Percentiles rank a stretch among this genome's conserved stretches.
phyloP scores from a whole-genome alignment of 2,329 filamentous ascomycete genomes.

The Amauroascus niger region DNA sequence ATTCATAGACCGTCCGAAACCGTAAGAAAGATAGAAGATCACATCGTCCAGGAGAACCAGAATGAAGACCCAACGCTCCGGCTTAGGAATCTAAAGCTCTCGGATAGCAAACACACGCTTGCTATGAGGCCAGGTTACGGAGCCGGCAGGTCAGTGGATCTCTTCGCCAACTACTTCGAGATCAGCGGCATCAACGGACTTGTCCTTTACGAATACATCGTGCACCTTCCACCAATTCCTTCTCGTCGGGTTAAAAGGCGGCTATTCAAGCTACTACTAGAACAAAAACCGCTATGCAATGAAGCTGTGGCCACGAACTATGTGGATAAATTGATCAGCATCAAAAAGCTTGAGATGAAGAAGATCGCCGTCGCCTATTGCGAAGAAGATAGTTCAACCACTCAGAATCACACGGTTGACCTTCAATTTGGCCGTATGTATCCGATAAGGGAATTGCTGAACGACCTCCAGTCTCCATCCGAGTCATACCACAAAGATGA shows the following conservation, averaged over 20 bases:
- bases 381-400: slow-evolving; percentile 24
- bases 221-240: slow-evolving; percentile 25
- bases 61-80: slow-evolving; percentile 7
- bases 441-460: slow-evolving; percentile 34
- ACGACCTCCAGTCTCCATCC: slow-evolving; percentile 34
- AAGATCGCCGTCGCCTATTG: slow-evolving; percentile 27
- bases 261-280: slow-evolving; percentile 40
- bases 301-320: slow-evolving; percentile 33
- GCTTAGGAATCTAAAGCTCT: slow-evolving; percentile 17
- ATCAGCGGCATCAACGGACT: slow-evolving; percentile 27
- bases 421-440: slow-evolving; percentile 24
- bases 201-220: slow-evolving; percentile 34
- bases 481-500: slow-evolving; percentile 30
- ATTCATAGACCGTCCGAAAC: slow-evolving; percentile 3
- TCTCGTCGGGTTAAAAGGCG: slow-evolving; percentile 38
- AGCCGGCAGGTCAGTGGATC: slow-evolving; percentile 20
- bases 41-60: slow-evolving; percentile 1
- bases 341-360: slow-evolving; percentile 19
- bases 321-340: slow-evolving; percentile 31
- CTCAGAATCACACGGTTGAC: slow-evolving; percentile 28
- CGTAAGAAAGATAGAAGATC: slow-evolving; percentile 8
- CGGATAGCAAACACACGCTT: background rate
- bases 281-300: slow-evolving; percentile 22
- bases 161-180: slow-evolving; percentile 35
- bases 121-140: slow-evolving; percentile 31